Evolutionary conservation across 208 protist genomes (phyloP), one percentile per base, ranked within the genome.

Genomic region (Acanthamoeba lenticulata): DNA sequence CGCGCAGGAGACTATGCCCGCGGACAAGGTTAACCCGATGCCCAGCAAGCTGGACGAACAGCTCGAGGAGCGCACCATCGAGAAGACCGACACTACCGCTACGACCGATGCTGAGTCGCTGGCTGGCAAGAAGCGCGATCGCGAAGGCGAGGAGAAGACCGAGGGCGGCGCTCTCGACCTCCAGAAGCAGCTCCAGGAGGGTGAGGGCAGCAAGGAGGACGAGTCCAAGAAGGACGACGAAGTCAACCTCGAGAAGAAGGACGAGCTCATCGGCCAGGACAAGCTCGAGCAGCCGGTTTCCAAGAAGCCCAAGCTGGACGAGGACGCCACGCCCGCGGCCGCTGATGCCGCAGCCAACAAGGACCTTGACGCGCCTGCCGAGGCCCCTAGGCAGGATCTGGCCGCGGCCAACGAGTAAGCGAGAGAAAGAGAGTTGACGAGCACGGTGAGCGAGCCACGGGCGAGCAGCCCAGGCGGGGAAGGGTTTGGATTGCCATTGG

Each of bases 291-390:
- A 77, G 67, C 67, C 67, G 32, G 38, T 45, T 7, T 45, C 67
- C 36, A 77, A 77, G 67, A 77, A 77, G 67, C 67, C 67, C 67
- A 77, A 77, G 67, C 67, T 77, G 6, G 67, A 77, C 67, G 67
- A 77, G 67, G 67, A 77, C 24, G 13, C 67, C 67, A 77, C 29
- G 67, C 36, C 67, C 67, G 67, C 36, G 67, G 67, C 67, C 38
- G 67, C 29, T 34, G 38, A 77, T 19, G 36, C 38, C 34, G 34
- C 1, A 1, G 67, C 57, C 17, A n/a, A 45, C 19, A 77, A 77
- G 67, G 67, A n/a, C 7, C 34, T n/a, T 34, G 38, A 44, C 24
- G 67, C 67, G 32, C 36, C 29, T 19, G 29, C 19, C 34, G 67
- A 77, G 34, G 57, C 27, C 27, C 4, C 32, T 34, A 77, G 67